phyloP scores from a whole-genome alignment of 306 rosid genomes.

The Chamaecrista fasciculata region DNA sequence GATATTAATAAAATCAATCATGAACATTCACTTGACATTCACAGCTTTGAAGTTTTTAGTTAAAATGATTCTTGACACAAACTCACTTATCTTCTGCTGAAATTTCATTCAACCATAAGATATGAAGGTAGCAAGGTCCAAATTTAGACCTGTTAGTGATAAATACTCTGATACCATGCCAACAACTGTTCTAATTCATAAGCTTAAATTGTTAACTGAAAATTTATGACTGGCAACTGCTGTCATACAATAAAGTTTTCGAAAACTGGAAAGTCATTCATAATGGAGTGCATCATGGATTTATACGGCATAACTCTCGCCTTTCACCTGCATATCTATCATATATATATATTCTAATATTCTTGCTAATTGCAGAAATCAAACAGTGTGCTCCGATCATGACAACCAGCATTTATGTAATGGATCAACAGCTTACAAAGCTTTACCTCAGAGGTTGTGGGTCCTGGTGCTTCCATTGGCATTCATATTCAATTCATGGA shows the following conservation, averaged over 20 bases:
- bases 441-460: slow-evolving; percentile 44
- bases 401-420: slow-evolving; percentile 44
- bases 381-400: slow-evolving; percentile 48
- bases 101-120: no score
- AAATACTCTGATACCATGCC: not conserved
- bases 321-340: not conserved
- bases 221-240: no score
- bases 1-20: not conserved
- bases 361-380: slow-evolving; percentile 45
- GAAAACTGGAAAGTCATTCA: not conserved
- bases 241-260: not conserved
- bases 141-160: not conserved
- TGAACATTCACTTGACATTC: no score
- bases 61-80: no score
- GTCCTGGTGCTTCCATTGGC: slow-evolving; percentile 28
- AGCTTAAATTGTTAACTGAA: not conserved
- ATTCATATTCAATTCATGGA: slow-evolving; percentile 27
- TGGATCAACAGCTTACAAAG: slow-evolving; percentile 29
- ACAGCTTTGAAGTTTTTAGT: no score
- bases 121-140: no score
- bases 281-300: not conserved
- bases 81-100: no score
- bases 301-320: not conserved
- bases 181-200: not conserved
- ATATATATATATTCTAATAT: slow-evolving; percentile 5